Evolutionary conservation across 257 asterid genomes (phyloP).

Genomic region (Fraxinus anomala): DNA sequence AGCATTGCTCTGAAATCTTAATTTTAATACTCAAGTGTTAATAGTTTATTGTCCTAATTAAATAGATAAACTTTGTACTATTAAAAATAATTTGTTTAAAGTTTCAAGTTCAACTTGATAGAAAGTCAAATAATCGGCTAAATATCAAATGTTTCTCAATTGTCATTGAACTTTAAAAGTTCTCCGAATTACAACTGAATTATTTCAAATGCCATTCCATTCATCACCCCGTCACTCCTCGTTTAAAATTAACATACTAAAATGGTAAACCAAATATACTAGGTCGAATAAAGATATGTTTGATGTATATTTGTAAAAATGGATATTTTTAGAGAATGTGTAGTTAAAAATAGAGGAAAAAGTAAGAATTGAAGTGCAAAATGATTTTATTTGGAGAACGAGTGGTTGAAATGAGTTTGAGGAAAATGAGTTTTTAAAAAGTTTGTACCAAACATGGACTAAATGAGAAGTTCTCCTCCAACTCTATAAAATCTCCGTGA

Average conservation of each 20-base stretch:
- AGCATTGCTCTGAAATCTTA: neutral
- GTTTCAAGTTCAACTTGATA: neutral
- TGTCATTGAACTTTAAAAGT: neutral
- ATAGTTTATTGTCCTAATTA: neutral
- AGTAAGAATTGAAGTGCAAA: no score
- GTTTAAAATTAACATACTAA: no score
- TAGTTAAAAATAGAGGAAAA: no score
- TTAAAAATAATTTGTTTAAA: neutral
- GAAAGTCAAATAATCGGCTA: neutral
- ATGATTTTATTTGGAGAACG: no score
- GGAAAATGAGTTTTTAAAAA: no score
- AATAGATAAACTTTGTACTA: neutral
- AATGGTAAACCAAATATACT: no score
- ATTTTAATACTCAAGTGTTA: neutral
- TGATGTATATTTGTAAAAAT: no score
- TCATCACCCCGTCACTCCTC: no score
- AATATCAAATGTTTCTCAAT: neutral
- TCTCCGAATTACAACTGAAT: neutral
- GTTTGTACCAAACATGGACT: neutral
- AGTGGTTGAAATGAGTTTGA: neutral
- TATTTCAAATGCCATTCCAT: neutral
- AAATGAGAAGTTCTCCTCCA: no score
- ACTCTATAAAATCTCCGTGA: no score
- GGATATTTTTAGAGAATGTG: no score
- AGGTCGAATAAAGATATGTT: no score